Evolutionary conservation across 2,329 filamentous ascomycete genomes (phyloP).

Genomic region (Clathrospora elynae): DNA sequence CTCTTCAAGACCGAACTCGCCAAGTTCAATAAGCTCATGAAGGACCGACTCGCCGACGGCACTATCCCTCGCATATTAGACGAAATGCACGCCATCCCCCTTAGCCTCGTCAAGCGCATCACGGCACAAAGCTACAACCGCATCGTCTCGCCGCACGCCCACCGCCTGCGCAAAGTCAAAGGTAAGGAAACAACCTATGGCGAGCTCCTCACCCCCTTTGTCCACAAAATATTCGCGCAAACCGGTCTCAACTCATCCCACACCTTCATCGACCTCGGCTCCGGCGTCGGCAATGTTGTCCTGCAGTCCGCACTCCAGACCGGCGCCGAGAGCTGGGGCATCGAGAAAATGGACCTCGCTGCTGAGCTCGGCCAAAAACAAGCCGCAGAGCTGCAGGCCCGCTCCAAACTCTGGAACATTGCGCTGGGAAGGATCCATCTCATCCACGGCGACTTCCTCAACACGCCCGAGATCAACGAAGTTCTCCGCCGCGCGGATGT

Average conservation of each 20-base stretch:
- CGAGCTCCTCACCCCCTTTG: constrained; percentile 83
- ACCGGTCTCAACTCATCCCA: constrained; percentile 79
- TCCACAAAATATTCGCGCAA: constrained; percentile 79
- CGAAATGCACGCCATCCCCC: constrained; percentile 68
- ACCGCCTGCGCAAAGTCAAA: constrained; percentile 81
- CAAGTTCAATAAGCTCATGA: constrained; percentile 77
- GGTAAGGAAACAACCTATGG: constrained; percentile 94
- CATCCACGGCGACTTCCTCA: constrained; percentile 81
- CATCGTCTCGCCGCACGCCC: constrained; percentile 87
- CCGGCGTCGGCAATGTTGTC: constrained; percentile 94
- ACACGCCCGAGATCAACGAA: constrained; percentile 70
- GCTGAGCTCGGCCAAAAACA: constrained; percentile 82
- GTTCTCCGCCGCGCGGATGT: constrained; percentile 86
- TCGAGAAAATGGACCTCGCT: constrained; percentile 93
- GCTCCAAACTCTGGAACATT: constrained; percentile 88
- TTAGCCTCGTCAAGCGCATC: constrained; percentile 73
- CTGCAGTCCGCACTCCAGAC: constrained; percentile 91
- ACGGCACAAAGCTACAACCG: constrained; percentile 88
- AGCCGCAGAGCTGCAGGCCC: constrained; percentile 78
- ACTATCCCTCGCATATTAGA: constrained; percentile 75
- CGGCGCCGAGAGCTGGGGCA: constrained; percentile 93
- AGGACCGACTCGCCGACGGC: constrained; percentile 69
- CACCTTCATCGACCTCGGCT: constrained; percentile 92
- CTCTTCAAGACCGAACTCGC: constrained; percentile 75
- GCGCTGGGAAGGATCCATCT: constrained; percentile 78